Base-by-base conservation (phyloP, 768 basidiomycete species). In the Exidia glandulosa region DNA sequence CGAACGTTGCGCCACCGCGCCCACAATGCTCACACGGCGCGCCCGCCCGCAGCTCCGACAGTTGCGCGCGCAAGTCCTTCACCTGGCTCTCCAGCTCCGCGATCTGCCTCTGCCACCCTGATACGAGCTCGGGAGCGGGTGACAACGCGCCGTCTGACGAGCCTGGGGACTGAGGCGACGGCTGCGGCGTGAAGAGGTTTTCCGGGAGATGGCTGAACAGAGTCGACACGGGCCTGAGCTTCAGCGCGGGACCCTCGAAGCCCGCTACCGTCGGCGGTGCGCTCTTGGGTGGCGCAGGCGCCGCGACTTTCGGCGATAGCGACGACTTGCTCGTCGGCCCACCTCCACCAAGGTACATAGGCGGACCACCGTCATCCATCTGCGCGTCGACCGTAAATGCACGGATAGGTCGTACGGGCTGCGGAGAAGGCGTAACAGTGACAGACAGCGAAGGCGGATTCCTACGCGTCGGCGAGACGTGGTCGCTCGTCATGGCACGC, bases 51-150 rank as follows among this genome's bases (percentile, higher is more conserved):
- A 84, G 71, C 29, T 77, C 79, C 33, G 85, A 83, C 33, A 91
- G 68, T 68, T 90, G 86, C 23, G 79, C 76, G 63, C 86, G 84
- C 60, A 92, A 73, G 67, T 86, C 84, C 55, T 80, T 80, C 50
- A 91, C 79, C 67, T 87, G 86, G 13, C 81, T 79, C 66, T 87
- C 87, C 57, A 91, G 73, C 66, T 90, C 88, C 84, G 80, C 83
- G 57, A 89, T 79, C 61, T 87, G 84, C 60, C 76, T 79, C 66
- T 88, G 85, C 85, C 86, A 89, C 25, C 80, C 63, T 79, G 77
- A 58, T 84, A 82, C 29, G 83, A 72, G 9, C 75, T 73, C 36
- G 72, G 50, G 50, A 14, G 27, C 30, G 27, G 50, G 50, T 9
- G 81, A 80, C 55, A 77, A 65, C 6, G 72, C 64, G 52, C 73